These are phyloP conservation scores for Suillus weaverae DNA, from an alignment of 768 basidiomycete species.

Conservation along the genomic window DNA sequence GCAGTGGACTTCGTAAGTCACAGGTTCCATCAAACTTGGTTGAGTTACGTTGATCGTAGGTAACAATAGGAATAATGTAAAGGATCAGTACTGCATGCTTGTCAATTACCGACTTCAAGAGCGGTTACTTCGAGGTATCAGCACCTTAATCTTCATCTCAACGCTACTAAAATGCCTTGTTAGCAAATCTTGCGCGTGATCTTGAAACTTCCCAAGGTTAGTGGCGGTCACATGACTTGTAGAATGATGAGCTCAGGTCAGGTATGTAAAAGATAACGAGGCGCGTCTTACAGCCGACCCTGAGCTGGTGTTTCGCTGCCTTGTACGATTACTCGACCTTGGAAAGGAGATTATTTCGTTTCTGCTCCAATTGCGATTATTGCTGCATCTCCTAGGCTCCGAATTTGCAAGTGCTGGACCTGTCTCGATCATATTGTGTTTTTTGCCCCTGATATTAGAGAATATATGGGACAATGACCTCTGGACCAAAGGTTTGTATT, in stretches of 20 bases:
- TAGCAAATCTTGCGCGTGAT: conserved; percentile 22
- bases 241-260: background rate
- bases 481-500: conserved; percentile 23
- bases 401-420: conserved; percentile 20
- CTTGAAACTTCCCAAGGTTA: conserved; percentile 25
- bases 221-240: background rate
- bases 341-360: conserved; percentile 16
- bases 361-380: conserved; percentile 24
- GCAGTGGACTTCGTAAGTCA: conserved; percentile 21
- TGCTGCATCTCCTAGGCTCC: conserved; percentile 18
- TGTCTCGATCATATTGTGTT: conserved; percentile 21
- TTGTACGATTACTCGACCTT: conserved; percentile 15
- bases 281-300: background rate
- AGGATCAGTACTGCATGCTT: conserved; percentile 15
- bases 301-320: conserved; percentile 9
- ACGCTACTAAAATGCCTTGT: background rate
- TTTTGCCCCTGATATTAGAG: conserved; percentile 13
- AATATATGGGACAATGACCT: conserved; percentile 9
- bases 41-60: background rate
- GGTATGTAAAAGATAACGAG: conserved; percentile 11
- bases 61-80: conserved; percentile 8
- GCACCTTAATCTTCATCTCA: background rate
- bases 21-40: background rate
- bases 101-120: conserved; percentile 22
- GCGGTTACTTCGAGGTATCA: conserved; percentile 21